Conservation (phyloP, 257 asterid species). For the Nicotiana obtusifolia region DNA sequence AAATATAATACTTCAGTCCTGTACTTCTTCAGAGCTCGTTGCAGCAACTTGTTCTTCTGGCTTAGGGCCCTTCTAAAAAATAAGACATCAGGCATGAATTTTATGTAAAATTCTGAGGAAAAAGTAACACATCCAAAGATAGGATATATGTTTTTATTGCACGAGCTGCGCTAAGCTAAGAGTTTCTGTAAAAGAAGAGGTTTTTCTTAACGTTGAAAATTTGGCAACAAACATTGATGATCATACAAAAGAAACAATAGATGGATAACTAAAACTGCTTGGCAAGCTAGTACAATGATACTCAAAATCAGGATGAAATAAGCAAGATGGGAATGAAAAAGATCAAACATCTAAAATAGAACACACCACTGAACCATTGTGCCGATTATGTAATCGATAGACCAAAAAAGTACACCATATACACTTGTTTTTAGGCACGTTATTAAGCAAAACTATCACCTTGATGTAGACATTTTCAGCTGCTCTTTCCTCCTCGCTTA, state of each 20-base stretch:
- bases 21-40: conserved; percentile 44
- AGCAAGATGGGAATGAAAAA: too few species aligned
- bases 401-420: too few species aligned
- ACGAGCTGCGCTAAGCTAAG: too few species aligned
- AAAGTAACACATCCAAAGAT: too few species aligned
- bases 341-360: too few species aligned
- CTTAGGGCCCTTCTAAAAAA: conserved; percentile 50
- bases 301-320: neutral
- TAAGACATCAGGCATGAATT: too few species aligned
- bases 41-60: conserved; percentile 52
- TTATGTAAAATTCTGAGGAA: too few species aligned
- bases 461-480: conserved; percentile 89
- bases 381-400: too few species aligned
- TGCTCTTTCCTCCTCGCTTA: conserved; percentile 92
- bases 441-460: conserved; percentile 31
- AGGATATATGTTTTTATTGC: too few species aligned
- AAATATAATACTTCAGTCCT: conserved; percentile 42
- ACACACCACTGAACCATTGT: too few species aligned
- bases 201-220: too few species aligned
- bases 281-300: neutral
- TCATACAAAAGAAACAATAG: neutral
- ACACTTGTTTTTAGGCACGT: neutral
- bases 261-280: neutral
- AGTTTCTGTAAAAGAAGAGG: too few species aligned
- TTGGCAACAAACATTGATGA: neutral